Conservation (phyloP, 768 basidiomycete genomes). For the Kondoa malvinella region DNA sequence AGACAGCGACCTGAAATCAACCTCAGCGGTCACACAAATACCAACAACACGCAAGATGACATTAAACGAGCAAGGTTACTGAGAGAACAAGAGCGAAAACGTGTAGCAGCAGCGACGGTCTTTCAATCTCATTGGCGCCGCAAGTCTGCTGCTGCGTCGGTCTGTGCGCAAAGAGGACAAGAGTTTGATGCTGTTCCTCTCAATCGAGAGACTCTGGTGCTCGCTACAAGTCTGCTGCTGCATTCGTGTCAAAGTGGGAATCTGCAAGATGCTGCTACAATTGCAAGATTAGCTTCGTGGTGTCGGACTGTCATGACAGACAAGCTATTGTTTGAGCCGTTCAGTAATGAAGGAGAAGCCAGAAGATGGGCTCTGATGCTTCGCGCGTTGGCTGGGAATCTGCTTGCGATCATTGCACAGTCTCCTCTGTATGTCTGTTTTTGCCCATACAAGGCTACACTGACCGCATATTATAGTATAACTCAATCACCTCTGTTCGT, state of each 20-base stretch:
- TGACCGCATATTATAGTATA: not conserved
- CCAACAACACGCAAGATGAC: not conserved
- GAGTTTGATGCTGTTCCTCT: not conserved
- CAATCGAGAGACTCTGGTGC: not conserved
- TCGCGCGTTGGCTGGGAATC: not conserved
- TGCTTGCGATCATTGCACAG: not conserved
- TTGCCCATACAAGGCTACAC: not conserved
- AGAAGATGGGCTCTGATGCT: not conserved
- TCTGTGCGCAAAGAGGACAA: not conserved
- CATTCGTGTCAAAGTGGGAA: not conserved
- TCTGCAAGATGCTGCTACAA: not conserved
- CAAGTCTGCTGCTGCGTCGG: not conserved
- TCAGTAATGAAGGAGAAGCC: not conserved
- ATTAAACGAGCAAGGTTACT: not conserved
- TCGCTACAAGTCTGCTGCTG: not conserved
- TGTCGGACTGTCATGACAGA: not conserved
- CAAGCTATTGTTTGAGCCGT: not conserved
- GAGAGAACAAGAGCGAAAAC: not conserved
- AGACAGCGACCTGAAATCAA: not conserved
- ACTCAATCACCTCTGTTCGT: conserved; percentile 15
- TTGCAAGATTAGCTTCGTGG: not conserved
- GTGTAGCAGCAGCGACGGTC: not conserved
- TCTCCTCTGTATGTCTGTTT: not conserved
- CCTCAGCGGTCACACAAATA: not conserved
- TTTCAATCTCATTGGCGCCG: not conserved